Evolutionary conservation across 306 rosid species (phyloP), one percentile per base, ranked within the genome.

Genomic region (Citrullus mucosospermus): DNA sequence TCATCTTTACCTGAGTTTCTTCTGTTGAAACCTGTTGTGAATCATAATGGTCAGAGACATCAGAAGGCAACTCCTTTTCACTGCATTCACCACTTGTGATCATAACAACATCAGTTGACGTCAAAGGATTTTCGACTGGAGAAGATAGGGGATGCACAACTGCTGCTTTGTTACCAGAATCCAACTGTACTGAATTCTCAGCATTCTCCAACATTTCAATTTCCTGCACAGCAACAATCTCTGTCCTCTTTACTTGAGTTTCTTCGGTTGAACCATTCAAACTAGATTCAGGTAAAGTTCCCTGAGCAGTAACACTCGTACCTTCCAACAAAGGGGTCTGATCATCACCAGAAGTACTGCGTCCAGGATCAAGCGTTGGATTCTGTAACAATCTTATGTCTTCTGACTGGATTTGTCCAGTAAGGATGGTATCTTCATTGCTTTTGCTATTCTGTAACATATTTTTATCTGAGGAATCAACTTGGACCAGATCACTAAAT

Each of bases 281-380:
- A 55, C 80, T 80, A 83, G 85, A 87, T 80, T 61, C 83, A 79
- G 87, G 79, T 22, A 69, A 80, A 79, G 82, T 56, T 81, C 79
- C 80, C 48, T 60, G 80, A 32, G 41, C 76, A 53, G 41, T 41
- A 10, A 61, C 44, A 61, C 36, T 60, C 7, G 39, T 71, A 41
- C 71, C 84, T 78, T 71, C 84, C 71, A 46, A 22, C 44, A 73
- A 55, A 57, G 54, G 43, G 39, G 56, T 56, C 51, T 80, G 78
- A 18, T 80, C 77, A 61, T 74, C 48, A 30, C 34, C 57, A 58
- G 82, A 15, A 58, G 61, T 71, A 46, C 72, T 1, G 18, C 68
- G 7, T 46, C 72, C 72, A 58, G 22, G 60, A 56, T 71, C 78
- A 70, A 1, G 61, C 43, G 44, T 71, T 57, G 30, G 62, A 30